Percentiles rank a stretch among this genome's conserved stretches.
phyloP scores from a whole-genome alignment of 108 stramenopile species.

The Mayamaea pseudoterrestris region DNA sequence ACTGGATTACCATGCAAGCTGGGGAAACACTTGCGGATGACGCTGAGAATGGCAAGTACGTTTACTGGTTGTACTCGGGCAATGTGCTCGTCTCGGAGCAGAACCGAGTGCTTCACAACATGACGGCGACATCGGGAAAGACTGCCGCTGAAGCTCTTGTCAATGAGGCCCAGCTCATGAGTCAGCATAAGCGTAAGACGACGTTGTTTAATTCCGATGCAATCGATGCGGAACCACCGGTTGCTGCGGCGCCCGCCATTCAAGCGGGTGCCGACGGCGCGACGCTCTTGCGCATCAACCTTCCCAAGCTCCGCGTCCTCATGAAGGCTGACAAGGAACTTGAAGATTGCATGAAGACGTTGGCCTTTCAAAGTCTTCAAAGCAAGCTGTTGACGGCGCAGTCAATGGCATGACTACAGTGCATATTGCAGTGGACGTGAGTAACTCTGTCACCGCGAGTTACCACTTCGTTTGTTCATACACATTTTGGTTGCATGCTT shows the following conservation, averaged over 20 bases:
- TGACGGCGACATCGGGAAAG: not conserved
- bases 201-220: too few relatives aligned
- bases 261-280: conserved; percentile 10
- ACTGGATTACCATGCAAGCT: conserved; percentile 13
- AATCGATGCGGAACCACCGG: conserved; percentile 1
- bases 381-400: too few relatives aligned
- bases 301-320: conserved; percentile 7
- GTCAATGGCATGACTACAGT: too few relatives aligned
- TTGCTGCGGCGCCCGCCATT: not conserved
- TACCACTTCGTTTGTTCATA: too few relatives aligned
- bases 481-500: too few relatives aligned
- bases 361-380: conserved; percentile 12
- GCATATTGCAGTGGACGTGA: too few relatives aligned
- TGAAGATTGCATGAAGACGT: conserved; percentile 2
- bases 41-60: conserved; percentile 1
- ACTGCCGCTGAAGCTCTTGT: not conserved
- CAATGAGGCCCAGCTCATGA: not conserved
- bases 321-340: conserved; percentile 9
- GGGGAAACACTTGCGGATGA: conserved; percentile 8
- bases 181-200: not conserved
- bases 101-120: conserved; percentile 1
- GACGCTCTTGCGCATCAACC: conserved; percentile 10
- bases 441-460: too few relatives aligned
- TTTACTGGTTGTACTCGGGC: conserved; percentile 17
- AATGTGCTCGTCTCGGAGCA: conserved; percentile 2